Conservation (phyloP, 2,329 filamentous ascomycete genomes). For the Ceratocystis variospora region DNA sequence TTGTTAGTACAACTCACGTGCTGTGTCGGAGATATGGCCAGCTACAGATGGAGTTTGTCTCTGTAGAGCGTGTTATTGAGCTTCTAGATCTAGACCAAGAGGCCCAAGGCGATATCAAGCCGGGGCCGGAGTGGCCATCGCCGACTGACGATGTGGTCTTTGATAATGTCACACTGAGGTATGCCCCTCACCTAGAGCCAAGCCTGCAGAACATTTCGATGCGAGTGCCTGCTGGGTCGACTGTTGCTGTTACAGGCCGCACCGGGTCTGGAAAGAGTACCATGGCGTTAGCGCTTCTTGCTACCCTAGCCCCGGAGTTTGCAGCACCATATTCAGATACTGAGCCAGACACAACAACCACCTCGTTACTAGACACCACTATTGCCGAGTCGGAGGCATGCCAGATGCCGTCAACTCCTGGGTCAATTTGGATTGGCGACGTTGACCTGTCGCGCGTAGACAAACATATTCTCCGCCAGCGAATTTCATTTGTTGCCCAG, state of each 20-base stretch:
- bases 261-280: conserved; percentile 85
- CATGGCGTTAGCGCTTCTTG: conserved; percentile 44
- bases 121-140: conserved; percentile 64
- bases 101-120: conserved; percentile 48
- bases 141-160: conserved; percentile 61
- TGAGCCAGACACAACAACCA: background rate
- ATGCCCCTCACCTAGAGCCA: conserved; percentile 63
- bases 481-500: conserved; percentile 50
- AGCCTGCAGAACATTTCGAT: conserved; percentile 57
- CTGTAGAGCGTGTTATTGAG: conserved; percentile 74
- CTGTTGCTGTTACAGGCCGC: conserved; percentile 58
- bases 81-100: conserved; percentile 69
- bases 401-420: conserved; percentile 25
- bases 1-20: conserved; percentile 55
- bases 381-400: conserved; percentile 9
- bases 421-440: conserved; percentile 40
- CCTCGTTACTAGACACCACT: background rate
- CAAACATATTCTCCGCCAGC: conserved; percentile 41
- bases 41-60: conserved; percentile 84
- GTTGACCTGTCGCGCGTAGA: conserved; percentile 40
- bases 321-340: conserved; percentile 5
- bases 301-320: conserved; percentile 36
- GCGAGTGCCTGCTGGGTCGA: conserved; percentile 51
- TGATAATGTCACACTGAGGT: conserved; percentile 62
- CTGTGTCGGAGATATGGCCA: conserved; percentile 71